Base-by-base conservation (phyloP, 2,329 filamentous ascomycete species). In the Hypoxylon sp. region DNA sequence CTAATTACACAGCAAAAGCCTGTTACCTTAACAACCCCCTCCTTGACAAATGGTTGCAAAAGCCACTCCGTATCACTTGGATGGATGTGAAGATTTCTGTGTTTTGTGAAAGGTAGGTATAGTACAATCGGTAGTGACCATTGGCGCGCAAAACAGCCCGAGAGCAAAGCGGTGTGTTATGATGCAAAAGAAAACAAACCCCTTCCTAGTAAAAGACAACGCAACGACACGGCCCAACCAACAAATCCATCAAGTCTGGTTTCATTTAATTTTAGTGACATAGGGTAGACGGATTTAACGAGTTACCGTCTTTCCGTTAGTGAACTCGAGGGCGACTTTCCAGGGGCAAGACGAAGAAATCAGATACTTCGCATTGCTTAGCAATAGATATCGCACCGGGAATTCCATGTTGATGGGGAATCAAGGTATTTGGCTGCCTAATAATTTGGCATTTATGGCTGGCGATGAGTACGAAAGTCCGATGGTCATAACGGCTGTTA, bases 91-190 rank as follows among this genome's bases (percentile, higher is more conserved):
- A n/a, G n/a, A 14, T 41, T 41, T 41, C 38, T 41, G 38, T 41
- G 14, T 58, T 48, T 58, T 56, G 28, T 21, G 6, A 13, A 25
- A n/a, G n/a, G n/a, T n/a, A n/a, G 32, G 36, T 60, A 60, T 17
- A 52, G 57, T 60, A 60, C 57, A 60, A 51, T 38, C 17, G 25
- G 25, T 38, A 49, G 43, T 49, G 9, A 30, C 23, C 43, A 49
- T 41, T 14, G 19, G 28, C 53, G 28, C 53, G 49, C 30, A 51
- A 25, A n/a, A 46, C 10, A 23, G 23, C 11, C 25, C 14, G 38
- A 53, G 21, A 38, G 14, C 10, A 43, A 43, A 43, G 17, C 17
- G 3, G 2, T 17, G 2, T 17, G 25, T 5, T 6, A 17, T 11
- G 7, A 25, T 32, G 6, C 14, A 28, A 21, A 2, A 30, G 14